Base-by-base conservation (phyloP, 305 asterid genomes). In the Withania somnifera region DNA sequence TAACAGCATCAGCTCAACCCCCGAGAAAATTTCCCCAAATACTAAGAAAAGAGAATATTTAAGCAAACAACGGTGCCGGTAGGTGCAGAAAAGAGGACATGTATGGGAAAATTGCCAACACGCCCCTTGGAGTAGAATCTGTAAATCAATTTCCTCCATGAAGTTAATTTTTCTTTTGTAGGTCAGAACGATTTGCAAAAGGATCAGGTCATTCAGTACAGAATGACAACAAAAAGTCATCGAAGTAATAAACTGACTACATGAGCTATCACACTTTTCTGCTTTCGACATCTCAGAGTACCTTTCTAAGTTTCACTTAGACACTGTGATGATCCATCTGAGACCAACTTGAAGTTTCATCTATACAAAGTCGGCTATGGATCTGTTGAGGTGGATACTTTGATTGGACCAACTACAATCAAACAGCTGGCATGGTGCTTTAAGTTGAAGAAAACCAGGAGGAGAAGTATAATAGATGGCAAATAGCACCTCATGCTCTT, bases 1-100 rank as follows among this genome's bases (percentile, higher is more conserved):
- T 28, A 34, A 20, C 19, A 19, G 80, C 69, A 67, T 83, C 86
- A 81, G 78, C 24, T 66, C 60, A 50, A 83, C 79, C 53, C 63
- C 53, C 77, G 47, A 47, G 38, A 60, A 53, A 79, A 57, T 83
- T 50, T 28, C 20, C 26, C 63, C 80, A 17, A n/a, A 75, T 26
- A 24, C 26, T 11, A 75, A 26, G 34, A 71, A 32, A n/a, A 34
- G 24, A 75, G 26, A 45, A 15, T 17, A 11, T 22, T 17, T 36
- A 78, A 38, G 82, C 61, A 60, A 78, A 54, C 22, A 19, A 78
- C 11, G 20, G 45, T 7, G 28, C 71, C 0, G 2, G 11, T 60
- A 60, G 38, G 26, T 15, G 30, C 79, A 22, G 60, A 15, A 10
- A 75, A 47, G 47, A 77, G 34, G 53, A 30, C 60, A 32, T 10